A percentile compares a stretch with the other conserved stretches of the same genome.
These are phyloP conservation scores for Saccharomyces uvarum DNA, from an alignment of 1,139 yeast species.

Conservation along the genomic window DNA sequence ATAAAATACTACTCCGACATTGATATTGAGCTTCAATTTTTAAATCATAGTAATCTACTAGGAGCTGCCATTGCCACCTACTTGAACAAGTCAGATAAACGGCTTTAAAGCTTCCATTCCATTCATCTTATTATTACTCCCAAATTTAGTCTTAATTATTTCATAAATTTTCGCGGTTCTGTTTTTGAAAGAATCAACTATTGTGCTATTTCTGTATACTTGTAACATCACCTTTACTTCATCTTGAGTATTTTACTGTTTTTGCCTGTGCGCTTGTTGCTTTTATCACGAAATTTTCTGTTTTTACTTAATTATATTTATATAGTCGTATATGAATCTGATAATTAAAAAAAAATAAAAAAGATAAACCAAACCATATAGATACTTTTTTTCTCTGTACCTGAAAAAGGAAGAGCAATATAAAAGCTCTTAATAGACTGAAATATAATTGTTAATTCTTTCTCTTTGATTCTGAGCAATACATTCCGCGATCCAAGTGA, in stretches of 20 bases:
- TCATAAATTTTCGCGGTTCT: not conserved
- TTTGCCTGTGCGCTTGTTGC: not conserved
- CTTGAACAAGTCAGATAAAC: not conserved
- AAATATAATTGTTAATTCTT: slow-evolving; percentile 68
- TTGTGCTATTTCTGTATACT: not conserved
- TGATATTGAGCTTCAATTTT: slow-evolving; percentile 15
- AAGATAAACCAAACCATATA: not conserved
- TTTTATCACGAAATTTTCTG: not conserved
- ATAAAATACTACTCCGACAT: slow-evolving; percentile 17
- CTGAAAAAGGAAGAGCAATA: not conserved
- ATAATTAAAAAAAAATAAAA: not conserved
- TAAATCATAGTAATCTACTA: slow-evolving; percentile 27
- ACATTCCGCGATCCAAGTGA: slow-evolving; percentile 98
- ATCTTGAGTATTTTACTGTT: not conserved
- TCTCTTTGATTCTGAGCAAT: slow-evolving; percentile 82
- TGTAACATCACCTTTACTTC: not conserved
- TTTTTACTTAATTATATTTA: not conserved
- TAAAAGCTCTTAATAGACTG: slow-evolving; percentile 45
- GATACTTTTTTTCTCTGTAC: not conserved
- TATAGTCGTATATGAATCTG: not conserved
- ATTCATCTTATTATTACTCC: not conserved
- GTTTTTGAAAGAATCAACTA: not conserved
- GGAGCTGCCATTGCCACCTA: slow-evolving; percentile 29
- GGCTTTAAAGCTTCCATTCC: not conserved
- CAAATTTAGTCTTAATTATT: not conserved